phyloP scores from a whole-genome alignment of 2,329 filamentous ascomycete species.

The Monosporascus sp. region DNA sequence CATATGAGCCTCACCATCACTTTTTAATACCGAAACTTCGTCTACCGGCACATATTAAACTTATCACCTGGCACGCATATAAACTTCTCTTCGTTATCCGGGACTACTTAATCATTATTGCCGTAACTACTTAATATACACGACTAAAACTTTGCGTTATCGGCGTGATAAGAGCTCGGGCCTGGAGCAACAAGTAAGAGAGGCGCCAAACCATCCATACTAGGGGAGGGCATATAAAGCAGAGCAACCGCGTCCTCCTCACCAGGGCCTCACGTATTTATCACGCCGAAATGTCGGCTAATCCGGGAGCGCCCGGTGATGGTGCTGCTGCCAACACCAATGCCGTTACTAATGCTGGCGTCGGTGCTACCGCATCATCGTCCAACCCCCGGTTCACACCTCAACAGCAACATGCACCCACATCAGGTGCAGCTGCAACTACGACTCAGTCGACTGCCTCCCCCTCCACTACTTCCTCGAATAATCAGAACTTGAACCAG shows the following conservation, averaged over 20 bases:
- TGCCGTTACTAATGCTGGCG: background rate
- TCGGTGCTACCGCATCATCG: slow-evolving; percentile 4
- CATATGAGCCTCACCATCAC: slow-evolving; percentile 16
- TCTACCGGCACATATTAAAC: background rate
- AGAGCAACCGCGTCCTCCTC: background rate
- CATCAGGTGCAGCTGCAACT: slow-evolving; percentile 7
- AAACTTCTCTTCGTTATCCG: too few species aligned
- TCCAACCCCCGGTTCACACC: slow-evolving; percentile 12
- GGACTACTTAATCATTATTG: too few species aligned
- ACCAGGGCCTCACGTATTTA: background rate
- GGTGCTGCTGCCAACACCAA: background rate
- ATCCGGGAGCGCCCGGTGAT: background rate
- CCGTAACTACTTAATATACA: too few species aligned
- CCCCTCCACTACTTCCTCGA: slow-evolving; percentile 46
- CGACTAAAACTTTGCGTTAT: too few species aligned
- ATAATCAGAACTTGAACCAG: slow-evolving; percentile 88
- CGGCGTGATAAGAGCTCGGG: background rate
- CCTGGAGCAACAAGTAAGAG: background rate
- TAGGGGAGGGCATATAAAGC: too few species aligned
- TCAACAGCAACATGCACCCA: slow-evolving; percentile 17
- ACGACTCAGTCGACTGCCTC: slow-evolving; percentile 16
- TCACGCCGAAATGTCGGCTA: background rate
- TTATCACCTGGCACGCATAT: background rate
- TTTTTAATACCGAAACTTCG: background rate
- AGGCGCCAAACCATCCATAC: background rate